Base-by-base conservation (phyloP, 2,329 filamentous ascomycete species). In the Scedosporium apiospermum region DNA sequence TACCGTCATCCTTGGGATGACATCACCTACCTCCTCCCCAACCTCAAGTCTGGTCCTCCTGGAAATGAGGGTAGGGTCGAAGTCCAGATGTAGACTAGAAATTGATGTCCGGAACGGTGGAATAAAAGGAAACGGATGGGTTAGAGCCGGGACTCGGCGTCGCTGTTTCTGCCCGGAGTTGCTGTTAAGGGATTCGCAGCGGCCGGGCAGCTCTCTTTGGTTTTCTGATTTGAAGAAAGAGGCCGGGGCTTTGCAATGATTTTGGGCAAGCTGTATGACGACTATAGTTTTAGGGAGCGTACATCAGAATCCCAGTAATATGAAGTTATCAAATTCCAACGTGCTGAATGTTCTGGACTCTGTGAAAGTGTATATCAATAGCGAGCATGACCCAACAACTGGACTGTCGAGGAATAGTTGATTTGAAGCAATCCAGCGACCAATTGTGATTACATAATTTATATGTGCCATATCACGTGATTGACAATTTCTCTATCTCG, bases 1-100 rank as follows among this genome's bases (percentile, higher is more conserved):
- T 99, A 99, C 90, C 90, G 95, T 76, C 92, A 96, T 86, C 95
- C 95, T 75, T 98, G 95, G 95, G 95, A 96, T 76, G 93, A 96
- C 77, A 96, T 96, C 75, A 96, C 92, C 69, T 96, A 96, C 80
- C 85, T 96, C 70, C 88, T 96, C 70, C 92, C 92, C 72, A 90
- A 84, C 78, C 81, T 96, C 66, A 81, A 83, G 71, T 83, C 83
- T 65, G 86, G 87, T 66, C 83, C 86, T 64, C 84, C 87, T 65
- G 91, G 90, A 69, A 82, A 83, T 66, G 91, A 96, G 81, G 90
- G 90, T 70, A 87, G 92, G 81, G 92, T 96, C 65, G 92, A 96
- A 83, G 92, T 96, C 70, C 85, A 88, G 76, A 83, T 95, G 76
- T 90, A 81, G 75, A 68, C 67, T 62, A 65, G 57, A 62, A 57